Evolutionary conservation across 768 basidiomycete genomes (phyloP).

Genomic region (Porpolomopsis calyptriformis): DNA sequence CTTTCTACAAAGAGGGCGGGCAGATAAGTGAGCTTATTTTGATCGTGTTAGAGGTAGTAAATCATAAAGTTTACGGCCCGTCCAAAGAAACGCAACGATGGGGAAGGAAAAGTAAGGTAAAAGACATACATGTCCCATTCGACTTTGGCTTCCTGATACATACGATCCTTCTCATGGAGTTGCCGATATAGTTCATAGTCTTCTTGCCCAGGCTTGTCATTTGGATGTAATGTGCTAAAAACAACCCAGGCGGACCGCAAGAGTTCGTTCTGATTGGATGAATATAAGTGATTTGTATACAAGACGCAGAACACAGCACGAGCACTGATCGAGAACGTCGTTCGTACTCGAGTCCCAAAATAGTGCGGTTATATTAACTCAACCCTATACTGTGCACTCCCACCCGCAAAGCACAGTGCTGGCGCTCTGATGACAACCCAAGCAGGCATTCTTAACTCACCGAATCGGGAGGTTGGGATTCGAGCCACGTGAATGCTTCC

Average conservation of each 20-base stretch:
- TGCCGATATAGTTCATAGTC: not conserved
- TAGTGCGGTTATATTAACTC: not conserved
- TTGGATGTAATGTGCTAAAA: not conserved
- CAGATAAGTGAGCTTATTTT: not conserved
- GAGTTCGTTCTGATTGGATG: not conserved
- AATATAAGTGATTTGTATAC: not conserved
- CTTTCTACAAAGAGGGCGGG: too few species aligned
- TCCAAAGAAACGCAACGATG: too few species aligned
- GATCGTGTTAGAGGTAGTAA: not conserved
- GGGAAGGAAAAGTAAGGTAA: too few species aligned
- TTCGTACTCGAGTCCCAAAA: not conserved
- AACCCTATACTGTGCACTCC: not conserved
- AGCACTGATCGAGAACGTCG: not conserved
- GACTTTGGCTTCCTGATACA: not conserved
- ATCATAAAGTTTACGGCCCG: not conserved
- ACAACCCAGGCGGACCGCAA: not conserved
- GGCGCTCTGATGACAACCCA: not conserved
- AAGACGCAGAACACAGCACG: not conserved
- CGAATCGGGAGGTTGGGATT: not conserved
- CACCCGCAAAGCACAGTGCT: not conserved
- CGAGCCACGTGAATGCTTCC: not conserved
- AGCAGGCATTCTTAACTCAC: not conserved
- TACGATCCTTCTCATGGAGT: not conserved
- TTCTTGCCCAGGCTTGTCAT: not conserved
- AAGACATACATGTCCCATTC: not conserved